phyloP scores from a whole-genome alignment of 2,329 filamentous ascomycete species.

The Nothopassalora personata region DNA sequence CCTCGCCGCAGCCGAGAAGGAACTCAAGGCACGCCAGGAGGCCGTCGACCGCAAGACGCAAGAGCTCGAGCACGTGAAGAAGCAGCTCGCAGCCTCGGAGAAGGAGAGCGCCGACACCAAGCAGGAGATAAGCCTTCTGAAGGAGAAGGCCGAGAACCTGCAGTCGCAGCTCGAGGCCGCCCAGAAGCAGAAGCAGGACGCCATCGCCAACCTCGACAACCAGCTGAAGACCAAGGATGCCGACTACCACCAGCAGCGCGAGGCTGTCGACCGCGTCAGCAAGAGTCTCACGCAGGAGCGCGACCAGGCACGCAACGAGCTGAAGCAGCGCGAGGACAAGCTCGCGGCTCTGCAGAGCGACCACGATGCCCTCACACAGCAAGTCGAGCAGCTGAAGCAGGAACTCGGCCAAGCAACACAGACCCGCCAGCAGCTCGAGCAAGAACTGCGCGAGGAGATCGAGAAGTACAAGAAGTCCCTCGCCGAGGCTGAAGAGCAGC shows the following conservation, averaged over 20 bases:
- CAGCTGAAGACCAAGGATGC: constrained; percentile 2
- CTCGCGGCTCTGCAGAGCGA: constrained; percentile 9
- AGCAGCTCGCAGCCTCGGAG: constrained; percentile 7
- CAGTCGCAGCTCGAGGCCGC: constrained; percentile 4
- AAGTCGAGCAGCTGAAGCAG: constrained; percentile 9
- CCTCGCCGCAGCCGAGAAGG: constrained; percentile 18
- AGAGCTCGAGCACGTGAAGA: constrained; percentile 16
- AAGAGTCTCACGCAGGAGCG: constrained; percentile 21
- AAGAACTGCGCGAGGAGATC: constrained; percentile 8
- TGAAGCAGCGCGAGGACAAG: constrained; percentile 12
- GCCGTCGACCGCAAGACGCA: constrained; percentile 14
- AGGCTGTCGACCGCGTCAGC: constrained; percentile 18
- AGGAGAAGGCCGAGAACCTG: constrained; percentile 4
- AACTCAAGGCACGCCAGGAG: constrained; percentile 13
- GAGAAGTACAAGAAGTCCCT: constrained; percentile 10
- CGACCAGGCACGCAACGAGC: constrained; percentile 20
- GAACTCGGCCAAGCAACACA: constrained; percentile 12
- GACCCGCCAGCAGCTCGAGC: constrained; percentile 10
- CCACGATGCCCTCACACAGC: constrained; percentile 9
- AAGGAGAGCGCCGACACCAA: not conserved
- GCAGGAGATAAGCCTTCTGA: constrained; percentile 6
- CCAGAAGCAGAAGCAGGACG: constrained; percentile 4
- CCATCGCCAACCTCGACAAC: constrained; percentile 2
- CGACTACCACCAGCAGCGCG: constrained; percentile 7
- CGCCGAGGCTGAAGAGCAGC: constrained; percentile 2